These are phyloP conservation scores for Akanthomyces muscarius DNA, from an alignment of 2,329 filamentous ascomycete species.

Conservation along the genomic window DNA sequence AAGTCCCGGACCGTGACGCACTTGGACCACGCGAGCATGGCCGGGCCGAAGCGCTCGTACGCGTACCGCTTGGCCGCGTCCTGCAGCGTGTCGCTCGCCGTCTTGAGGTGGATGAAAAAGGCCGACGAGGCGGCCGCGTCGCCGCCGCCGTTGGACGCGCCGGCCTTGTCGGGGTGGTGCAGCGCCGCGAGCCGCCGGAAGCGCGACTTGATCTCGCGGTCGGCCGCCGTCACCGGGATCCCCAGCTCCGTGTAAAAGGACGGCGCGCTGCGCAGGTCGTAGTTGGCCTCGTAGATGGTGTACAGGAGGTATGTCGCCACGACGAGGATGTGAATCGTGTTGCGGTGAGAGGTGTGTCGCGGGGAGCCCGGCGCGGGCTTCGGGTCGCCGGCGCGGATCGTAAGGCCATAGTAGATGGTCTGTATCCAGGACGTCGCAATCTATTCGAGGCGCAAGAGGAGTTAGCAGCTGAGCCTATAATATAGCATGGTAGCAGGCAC, in stretches of 20 bases:
- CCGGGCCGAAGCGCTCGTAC: constrained; percentile 83
- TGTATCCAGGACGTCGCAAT: constrained; percentile 76
- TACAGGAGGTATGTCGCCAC: constrained; percentile 82
- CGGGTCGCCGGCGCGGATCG: constrained; percentile 83
- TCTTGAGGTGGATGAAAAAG: constrained; percentile 77
- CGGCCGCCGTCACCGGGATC: constrained; percentile 63
- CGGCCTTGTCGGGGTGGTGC: constrained; percentile 79
- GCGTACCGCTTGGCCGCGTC: constrained; percentile 75
- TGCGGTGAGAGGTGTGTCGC: constrained; percentile 68
- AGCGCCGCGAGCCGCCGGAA: constrained; percentile 72
- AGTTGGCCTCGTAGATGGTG: constrained; percentile 89
- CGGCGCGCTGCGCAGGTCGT: constrained; percentile 65
- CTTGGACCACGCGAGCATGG: constrained; percentile 61
- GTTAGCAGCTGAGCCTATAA: constrained; percentile 15
- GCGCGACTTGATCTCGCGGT: constrained; percentile 74
- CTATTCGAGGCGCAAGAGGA: constrained; percentile 38
- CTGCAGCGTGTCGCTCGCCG: constrained; percentile 76
- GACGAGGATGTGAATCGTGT: constrained; percentile 77
- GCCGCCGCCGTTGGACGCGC: constrained; percentile 27
- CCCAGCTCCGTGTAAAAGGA: constrained; percentile 79
- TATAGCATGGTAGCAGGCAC: neutral
- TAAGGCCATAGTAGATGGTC: constrained; percentile 77
- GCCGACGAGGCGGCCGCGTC: constrained; percentile 31
- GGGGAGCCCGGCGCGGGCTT: constrained; percentile 68
- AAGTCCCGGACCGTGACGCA: constrained; percentile 70